Percentiles rank a stretch among this genome's conserved stretches.
phyloP scores from a whole-genome alignment of 768 basidiomycete genomes.

The Russula ochroleuca region DNA sequence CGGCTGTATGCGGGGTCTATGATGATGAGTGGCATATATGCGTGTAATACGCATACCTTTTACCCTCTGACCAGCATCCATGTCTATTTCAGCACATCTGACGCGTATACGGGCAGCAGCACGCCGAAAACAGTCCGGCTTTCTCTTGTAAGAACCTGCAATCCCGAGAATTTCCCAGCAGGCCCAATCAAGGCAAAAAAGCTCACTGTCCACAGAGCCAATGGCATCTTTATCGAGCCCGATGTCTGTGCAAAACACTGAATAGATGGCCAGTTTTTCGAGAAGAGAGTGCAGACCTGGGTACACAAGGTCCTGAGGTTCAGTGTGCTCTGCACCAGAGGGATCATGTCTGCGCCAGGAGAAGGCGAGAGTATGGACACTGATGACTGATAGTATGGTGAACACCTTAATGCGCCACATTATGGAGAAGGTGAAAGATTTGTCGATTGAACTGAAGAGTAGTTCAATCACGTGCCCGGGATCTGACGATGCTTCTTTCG shows the following conservation, averaged over 20 bases:
- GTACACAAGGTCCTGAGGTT: background rate
- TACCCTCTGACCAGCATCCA: conserved; percentile 24
- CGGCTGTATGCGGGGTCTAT: conserved; percentile 10
- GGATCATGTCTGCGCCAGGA: background rate
- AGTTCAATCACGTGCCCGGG: background rate
- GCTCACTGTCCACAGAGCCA: conserved; percentile 1
- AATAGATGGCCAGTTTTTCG: background rate
- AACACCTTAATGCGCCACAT: background rate
- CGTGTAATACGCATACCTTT: conserved; percentile 16
- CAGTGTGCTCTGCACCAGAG: background rate
- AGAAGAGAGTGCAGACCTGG: conserved; percentile 4
- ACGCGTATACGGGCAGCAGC: conserved; percentile 22
- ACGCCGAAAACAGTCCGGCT: conserved; percentile 27
- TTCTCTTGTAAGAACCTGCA: conserved; percentile 7
- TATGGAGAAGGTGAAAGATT: background rate
- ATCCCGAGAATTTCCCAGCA: background rate
- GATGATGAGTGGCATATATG: conserved; percentile 4
- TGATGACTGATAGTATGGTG: background rate
- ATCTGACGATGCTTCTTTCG: background rate
- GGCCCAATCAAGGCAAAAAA: too few relatives aligned
- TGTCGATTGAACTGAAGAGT: background rate
- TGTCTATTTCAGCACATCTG: conserved; percentile 24
- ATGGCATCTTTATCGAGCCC: background rate
- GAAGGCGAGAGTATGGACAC: background rate
- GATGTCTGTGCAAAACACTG: background rate